Percentiles rank a stretch among this genome's conserved stretches.
Conservation (phyloP, 805 yeast species). For the Pachysolen tannophilus region DNA sequence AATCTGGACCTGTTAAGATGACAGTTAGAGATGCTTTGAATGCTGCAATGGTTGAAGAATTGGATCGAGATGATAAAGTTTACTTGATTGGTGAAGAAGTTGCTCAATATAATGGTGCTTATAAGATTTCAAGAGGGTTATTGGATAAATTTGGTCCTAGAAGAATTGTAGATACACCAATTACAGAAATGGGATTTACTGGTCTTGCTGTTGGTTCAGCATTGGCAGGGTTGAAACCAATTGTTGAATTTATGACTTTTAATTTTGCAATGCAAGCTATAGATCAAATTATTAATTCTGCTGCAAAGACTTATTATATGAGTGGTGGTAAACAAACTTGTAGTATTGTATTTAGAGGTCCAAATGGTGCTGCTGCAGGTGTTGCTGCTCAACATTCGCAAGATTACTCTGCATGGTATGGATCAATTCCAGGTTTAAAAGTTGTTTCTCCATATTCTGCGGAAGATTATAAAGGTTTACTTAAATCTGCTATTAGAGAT, state of each 20-base stretch:
- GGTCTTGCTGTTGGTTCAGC: constrained; percentile 95
- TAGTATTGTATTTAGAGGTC: constrained; percentile 97
- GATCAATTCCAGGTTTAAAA: constrained; percentile 95
- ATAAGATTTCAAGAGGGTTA: constrained; percentile 92
- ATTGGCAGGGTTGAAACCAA: constrained; percentile 92
- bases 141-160: constrained; percentile 92
- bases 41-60: constrained; percentile 92
- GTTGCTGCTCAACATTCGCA: constrained; percentile 99
- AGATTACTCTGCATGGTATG: constrained; percentile 97
- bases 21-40: constrained; percentile 97
- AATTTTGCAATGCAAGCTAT: constrained; percentile 99
- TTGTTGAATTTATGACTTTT: constrained; percentile 98
- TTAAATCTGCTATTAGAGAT: constrained; percentile 96
- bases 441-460: constrained; percentile 93
- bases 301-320: constrained; percentile 98
- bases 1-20: constrained; percentile 50
- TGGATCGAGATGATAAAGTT: constrained; percentile 91
- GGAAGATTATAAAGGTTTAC: constrained; percentile 91
- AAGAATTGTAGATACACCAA: constrained; percentile 93
- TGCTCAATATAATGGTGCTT: constrained; percentile 98
- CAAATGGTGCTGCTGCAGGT: constrained; percentile 99
- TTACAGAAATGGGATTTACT: constrained; percentile 98
- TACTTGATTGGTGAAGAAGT: constrained; percentile 99
- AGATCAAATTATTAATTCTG: constrained; percentile 97
- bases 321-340: constrained; percentile 98